Percentiles rank a stretch among this genome's conserved stretches.
These are phyloP conservation scores for Lagenidium giganteum DNA, from an alignment of 352 stramenopile genomes.

Conservation along the genomic window DNA sequence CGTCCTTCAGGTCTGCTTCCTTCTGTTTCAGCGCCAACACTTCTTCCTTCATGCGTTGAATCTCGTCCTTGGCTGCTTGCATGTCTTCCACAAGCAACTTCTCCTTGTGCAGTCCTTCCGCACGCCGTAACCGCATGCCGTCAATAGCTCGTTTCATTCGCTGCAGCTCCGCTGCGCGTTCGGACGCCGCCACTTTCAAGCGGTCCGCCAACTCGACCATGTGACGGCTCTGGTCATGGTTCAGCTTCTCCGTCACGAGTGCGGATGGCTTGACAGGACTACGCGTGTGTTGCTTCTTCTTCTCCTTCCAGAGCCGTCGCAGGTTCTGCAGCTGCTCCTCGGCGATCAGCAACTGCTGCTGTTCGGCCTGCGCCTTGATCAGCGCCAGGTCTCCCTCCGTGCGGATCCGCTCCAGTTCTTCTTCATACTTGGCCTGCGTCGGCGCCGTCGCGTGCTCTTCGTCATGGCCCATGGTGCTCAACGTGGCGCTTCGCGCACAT, in stretches of 20 bases:
- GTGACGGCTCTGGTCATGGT: slow-evolving; percentile 34
- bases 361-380: slow-evolving; percentile 81
- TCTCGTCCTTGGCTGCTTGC: slow-evolving; percentile 23
- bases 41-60: slow-evolving; percentile 28
- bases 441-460: too few relatives aligned
- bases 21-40: slow-evolving; percentile 36
- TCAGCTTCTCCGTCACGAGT: too few relatives aligned
- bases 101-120: slow-evolving; percentile 38
- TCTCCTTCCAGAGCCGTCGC: slow-evolving; percentile 79
- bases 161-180: slow-evolving; percentile 50
- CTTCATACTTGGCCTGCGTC: slow-evolving; percentile 32
- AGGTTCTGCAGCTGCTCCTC: slow-evolving; percentile 86
- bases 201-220: slow-evolving; percentile 75
- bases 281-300: slow-evolving; percentile 79
- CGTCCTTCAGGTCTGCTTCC: slow-evolving; percentile 21
- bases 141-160: slow-evolving; percentile 41
- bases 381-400: slow-evolving; percentile 60
- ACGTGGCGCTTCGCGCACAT: too few relatives aligned
- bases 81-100: slow-evolving; percentile 39
- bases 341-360: slow-evolving; percentile 75
- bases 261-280: too few relatives aligned
- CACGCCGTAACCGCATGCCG: slow-evolving; percentile 27
- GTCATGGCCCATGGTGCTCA: too few relatives aligned
- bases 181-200: slow-evolving; percentile 31
- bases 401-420: slow-evolving; percentile 87